Evolutionary conservation across 2,329 filamentous ascomycete species (phyloP), one percentile per base, ranked within the genome.

Genomic region (Verticillium tricorpus): DNA sequence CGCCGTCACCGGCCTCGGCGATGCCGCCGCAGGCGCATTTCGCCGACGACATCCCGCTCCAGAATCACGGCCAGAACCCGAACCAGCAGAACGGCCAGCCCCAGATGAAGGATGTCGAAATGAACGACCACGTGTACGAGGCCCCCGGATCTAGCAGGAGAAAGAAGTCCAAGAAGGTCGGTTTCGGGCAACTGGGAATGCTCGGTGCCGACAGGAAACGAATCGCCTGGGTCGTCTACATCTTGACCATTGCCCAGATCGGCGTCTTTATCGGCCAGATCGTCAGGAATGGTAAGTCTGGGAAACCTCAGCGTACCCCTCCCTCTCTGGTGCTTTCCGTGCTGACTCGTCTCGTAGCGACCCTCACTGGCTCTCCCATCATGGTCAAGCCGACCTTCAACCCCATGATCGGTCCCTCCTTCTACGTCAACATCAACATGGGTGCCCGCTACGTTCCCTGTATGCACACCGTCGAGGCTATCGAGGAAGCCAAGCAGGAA

Each of bases 341-440:
- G 32, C 63, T 66, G 45, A 65, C 61, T 17, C n/a, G 14, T 8
- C 17, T 6, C 54, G 14, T 65, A 93, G 90, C 83, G 59, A 82
- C 89, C 67, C 78, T 93, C 34, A 97, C 94, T 1, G 90, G 90
- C 60, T 89, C 89, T 28, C 85, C 89, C 22, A 92, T 92, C 71
- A 85, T 88, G 78, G 93, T 88, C 59, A 85, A 94, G 61, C 95
- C 95, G 1, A 84, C 83, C 17, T 96, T 99, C 79, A 99, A 98
- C 77, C 90, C 91, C 62, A 97, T 99, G 92, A 97, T 99, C 71
- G 95, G 95, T 0, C 95, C 95, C 1, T 97, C 93, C 5, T 85
- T 89, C 1, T 92, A 92, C 68, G 87, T 98, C 28, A 86, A 96
- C 69, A 97, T 98, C 79, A 96, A 96, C 75, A 97, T 99, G 92